Evolutionary conservation across 2,329 filamentous ascomycete species (phyloP).

Genomic region (Talaromyces marneffei): DNA sequence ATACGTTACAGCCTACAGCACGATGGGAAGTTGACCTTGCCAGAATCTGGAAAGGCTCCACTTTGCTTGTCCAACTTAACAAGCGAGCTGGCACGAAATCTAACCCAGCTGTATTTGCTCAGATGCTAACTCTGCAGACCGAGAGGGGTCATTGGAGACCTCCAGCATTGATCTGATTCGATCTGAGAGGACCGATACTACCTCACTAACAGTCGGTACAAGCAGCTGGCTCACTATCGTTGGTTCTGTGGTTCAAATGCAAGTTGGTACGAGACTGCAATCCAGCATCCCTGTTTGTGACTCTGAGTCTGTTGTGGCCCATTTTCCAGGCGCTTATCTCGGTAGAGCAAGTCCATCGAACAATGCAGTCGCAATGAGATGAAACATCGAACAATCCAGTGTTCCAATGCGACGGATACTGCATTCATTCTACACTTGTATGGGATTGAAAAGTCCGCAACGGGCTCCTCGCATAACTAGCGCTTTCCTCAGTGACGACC

Average conservation of each 20-base stretch:
- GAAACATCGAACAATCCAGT: background rate
- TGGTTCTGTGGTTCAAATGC: background rate
- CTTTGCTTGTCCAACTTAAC: conserved; percentile 4
- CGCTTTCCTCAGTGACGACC: background rate
- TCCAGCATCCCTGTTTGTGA: background rate
- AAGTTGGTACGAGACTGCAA: background rate
- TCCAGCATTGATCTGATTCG: background rate
- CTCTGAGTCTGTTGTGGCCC: background rate
- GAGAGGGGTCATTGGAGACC: conserved; percentile 4
- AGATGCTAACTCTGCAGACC: conserved; percentile 2
- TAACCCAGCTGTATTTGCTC: background rate
- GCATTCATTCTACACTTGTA: background rate
- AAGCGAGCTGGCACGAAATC: conserved; percentile 3
- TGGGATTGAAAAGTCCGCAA: background rate
- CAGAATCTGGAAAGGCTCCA: conserved; percentile 3
- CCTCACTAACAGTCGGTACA: conserved; percentile 2
- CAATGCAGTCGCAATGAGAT: background rate
- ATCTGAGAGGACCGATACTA: background rate
- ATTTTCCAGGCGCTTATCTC: conserved; percentile 8
- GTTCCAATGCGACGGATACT: background rate
- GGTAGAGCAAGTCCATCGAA: background rate
- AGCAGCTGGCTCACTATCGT: background rate
- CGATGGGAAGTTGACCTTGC: background rate
- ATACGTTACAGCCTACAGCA: background rate
- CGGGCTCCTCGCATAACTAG: conserved; percentile 5